Base-by-base conservation (phyloP, 1,284 basidiomycete genomes). In the Golubevia pallescens region DNA sequence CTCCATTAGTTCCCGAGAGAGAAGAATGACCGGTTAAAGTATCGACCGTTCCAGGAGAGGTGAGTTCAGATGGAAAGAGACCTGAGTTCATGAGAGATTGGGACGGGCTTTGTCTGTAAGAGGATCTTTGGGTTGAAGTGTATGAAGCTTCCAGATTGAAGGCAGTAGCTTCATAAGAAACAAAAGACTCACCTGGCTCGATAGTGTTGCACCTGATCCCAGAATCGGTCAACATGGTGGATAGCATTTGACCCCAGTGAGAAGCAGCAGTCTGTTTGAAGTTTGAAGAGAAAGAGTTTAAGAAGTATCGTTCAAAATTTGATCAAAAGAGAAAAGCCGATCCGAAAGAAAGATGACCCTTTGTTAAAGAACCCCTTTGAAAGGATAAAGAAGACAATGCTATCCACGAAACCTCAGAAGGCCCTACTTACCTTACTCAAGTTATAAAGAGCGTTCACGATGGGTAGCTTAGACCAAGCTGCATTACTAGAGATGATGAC, bases 381-480 rank as follows among this genome's bases (percentile, higher is more conserved):
- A n/a, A n/a, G n/a, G n/a, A n/a, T n/a, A n/a, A n/a, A n/a, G n/a
- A n/a, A n/a, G n/a, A n/a, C n/a, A n/a, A n/a, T n/a, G n/a, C n/a
- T n/a, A n/a, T n/a, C n/a, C n/a, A n/a, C n/a, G n/a, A n/a, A n/a
- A n/a, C n/a, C n/a, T n/a, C n/a, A n/a, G n/a, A n/a, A n/a, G n/a
- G n/a, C n/a, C n/a, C 10, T 38, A 38, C 34, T 38, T 5, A 38
- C 34, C 34, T 38, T 38, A 10, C 34, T 38, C 34, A 75, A 61
- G 61, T 75, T 75, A 67, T 75, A 75, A n/a, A 75, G 56, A 2
- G 73, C 70, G 34, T 75, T 75, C 51, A 75, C 60, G 65, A 75
- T 73, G 32, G 70, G 70, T 0, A 68, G 60, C 57, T 75, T 75
- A n/a, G 63, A 21, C 69, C 65, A 69, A 1, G 74, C 74, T 7